Evolutionary conservation across 495 filamentous ascomycete species (phyloP), one percentile per base, ranked within the genome.

Genomic region (Penicillium psychrofluorescens): DNA sequence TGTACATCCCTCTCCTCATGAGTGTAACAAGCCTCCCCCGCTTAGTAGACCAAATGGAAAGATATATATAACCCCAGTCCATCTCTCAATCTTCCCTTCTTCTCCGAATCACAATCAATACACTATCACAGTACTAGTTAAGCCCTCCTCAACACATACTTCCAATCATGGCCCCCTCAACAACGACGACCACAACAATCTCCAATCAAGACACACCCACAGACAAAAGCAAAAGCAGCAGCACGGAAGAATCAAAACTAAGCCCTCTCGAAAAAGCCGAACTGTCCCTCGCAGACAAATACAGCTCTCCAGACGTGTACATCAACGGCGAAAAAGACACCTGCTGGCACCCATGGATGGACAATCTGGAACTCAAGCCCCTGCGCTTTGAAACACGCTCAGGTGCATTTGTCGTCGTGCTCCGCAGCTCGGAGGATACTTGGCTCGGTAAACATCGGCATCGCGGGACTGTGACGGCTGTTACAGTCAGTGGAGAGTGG

Each of bases 301-400:
- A 30, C 38, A 40, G 38, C 38, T 40, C 38, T 1, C 38, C 38
- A n/a, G 38, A 40, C 38, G 38, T 40, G 7, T 40, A 40, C 38
- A 40, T 40, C 38, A 40, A 28, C 16, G 38, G 38, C 22, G 38
- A 40, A 28, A 16, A 8, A 6, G 38, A 40, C 16, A 40, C 38
- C 38, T n/a, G 15, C 16, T 40, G 38, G 38, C 38, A 40, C 28
- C 38, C 38, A n/a, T 40, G 38, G 38, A 29, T 28, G 11, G 22
- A 40, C 4, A 40, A 40, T n/a, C 13, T 40, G 7, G 38, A 40
- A 28, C 6, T 40, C 4, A 40, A 40, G 38, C 38, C 38, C 11
- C 15, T 40, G 22, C 38, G 38, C 22, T 40, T 40, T n/a, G 38
- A 40, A 40, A 40, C 38, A 30, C 38, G 38, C 38, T 22, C 38